phyloP scores from a whole-genome alignment of 495 filamentous ascomycete species.

The Recurvomyces mirabilis region DNA sequence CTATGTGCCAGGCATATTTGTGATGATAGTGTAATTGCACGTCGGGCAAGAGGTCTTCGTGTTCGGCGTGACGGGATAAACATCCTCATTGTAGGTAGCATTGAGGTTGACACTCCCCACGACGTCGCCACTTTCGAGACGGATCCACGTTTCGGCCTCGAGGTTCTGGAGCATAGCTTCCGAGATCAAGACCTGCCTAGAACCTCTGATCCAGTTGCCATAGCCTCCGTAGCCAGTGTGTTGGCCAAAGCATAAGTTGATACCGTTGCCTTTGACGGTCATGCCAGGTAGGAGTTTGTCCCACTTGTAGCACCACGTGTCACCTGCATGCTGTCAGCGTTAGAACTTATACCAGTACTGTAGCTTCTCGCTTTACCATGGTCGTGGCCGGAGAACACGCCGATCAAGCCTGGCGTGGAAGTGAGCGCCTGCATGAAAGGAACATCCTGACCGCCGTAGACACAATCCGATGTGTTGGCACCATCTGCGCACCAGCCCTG shows the following conservation, averaged over 20 bases:
- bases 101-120: slow-evolving; percentile 52
- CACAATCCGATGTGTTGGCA: slow-evolving; percentile 13
- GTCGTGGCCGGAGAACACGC: slow-evolving; percentile 58
- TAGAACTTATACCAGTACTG: too few species aligned
- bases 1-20: neutral
- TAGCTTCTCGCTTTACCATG: too few species aligned
- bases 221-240: slow-evolving; percentile 67
- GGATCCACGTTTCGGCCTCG: slow-evolving; percentile 50
- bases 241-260: slow-evolving; percentile 56
- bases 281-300: slow-evolving; percentile 19
- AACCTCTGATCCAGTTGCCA: slow-evolving; percentile 51
- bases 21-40: slow-evolving; percentile 2
- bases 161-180: slow-evolving; percentile 24
- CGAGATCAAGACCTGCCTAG: slow-evolving; percentile 44
- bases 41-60: slow-evolving; percentile 6
- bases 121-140: slow-evolving; percentile 48
- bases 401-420: slow-evolving; percentile 46
- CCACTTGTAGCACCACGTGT: slow-evolving; percentile 53
- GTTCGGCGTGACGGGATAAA: slow-evolving; percentile 34
- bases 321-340: too few species aligned
- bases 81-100: slow-evolving; percentile 51
- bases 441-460: slow-evolving; percentile 42
- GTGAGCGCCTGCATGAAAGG: slow-evolving; percentile 55
- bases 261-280: slow-evolving; percentile 31
- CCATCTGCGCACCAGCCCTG: slow-evolving; percentile 35